Evolutionary conservation across 306 rosid species (phyloP).

Genomic region (Rubus idaeus): DNA sequence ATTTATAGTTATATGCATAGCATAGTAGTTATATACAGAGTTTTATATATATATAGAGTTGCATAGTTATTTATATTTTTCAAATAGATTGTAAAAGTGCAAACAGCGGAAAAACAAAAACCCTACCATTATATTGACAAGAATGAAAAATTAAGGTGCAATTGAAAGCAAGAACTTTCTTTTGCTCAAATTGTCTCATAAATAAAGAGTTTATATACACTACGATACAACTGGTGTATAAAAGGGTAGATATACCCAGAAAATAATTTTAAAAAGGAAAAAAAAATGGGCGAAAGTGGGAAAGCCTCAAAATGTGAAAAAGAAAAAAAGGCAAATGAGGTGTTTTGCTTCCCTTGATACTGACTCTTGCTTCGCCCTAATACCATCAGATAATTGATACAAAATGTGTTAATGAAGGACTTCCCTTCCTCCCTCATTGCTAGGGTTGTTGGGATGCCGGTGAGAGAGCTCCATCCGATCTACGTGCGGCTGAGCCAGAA

Average conservation of each 20-base stretch:
- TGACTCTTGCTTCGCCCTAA: slow-evolving; percentile 33
- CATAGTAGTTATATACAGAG: too few species aligned
- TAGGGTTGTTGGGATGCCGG: slow-evolving; percentile 55
- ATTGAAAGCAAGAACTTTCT: slow-evolving; percentile 24
- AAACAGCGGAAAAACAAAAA: background rate
- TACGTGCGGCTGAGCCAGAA: slow-evolving; percentile 48
- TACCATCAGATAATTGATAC: slow-evolving; percentile 33
- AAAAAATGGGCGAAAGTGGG: slow-evolving; percentile 8
- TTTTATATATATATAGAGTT: too few species aligned
- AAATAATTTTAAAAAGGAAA: slow-evolving; percentile 26
- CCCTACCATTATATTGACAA: background rate
- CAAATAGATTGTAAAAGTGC: background rate
- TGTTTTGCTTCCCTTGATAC: slow-evolving; percentile 35
- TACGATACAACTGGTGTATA: slow-evolving; percentile 55
- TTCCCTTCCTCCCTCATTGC: slow-evolving; percentile 35
- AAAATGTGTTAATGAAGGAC: slow-evolving; percentile 49
- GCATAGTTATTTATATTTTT: background rate
- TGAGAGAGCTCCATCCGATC: slow-evolving; percentile 51
- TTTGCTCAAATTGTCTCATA: slow-evolving; percentile 40
- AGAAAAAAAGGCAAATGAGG: slow-evolving; percentile 7
- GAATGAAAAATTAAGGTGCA: background rate
- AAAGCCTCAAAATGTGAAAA: slow-evolving; percentile 10
- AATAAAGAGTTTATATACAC: slow-evolving; percentile 64
- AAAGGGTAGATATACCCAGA: slow-evolving; percentile 47
- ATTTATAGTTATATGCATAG: too few species aligned